Evolutionary conservation across 139 green algal species (phyloP), one percentile per base, ranked within the genome.

Genomic region (Micromonas commoda): DNA sequence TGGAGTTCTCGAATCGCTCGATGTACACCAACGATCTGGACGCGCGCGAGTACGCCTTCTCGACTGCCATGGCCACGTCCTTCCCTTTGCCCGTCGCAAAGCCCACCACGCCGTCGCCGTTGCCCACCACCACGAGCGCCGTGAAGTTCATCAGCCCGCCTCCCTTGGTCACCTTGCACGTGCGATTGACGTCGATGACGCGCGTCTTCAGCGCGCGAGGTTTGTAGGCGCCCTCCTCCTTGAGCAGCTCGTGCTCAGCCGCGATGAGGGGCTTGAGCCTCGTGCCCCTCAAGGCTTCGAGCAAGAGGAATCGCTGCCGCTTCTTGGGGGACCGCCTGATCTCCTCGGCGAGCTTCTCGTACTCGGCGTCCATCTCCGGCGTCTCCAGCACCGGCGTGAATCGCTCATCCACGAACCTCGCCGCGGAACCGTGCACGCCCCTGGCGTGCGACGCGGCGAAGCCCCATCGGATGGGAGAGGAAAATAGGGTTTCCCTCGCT

Each of bases 111-210:
- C 83, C 83, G 2, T 86, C 35, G 29, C 61, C 68, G 82, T 87
- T 87, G 2, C 83, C 83, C 19, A 86, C 83, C 57, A 87, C 82
- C 13, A 87, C 77, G 24, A 87, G 52, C 31, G 83, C 83, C 2
- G 82, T 84, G 28, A 83, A 87, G 34, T 79, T 80, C 60, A 81
- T 73, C 38, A 86, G n/a, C 13, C 65, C 73, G 24, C 83, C 83
- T 4, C 76, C 83, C 73, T 87, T 87, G 21, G 82, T 87, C 37
- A 85, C 80, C 52, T 87, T 87, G 32, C 26, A 67, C 35, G 82
- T 87, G 23, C 82, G 74, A 66, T 84, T 87, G 34, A 87, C 69
- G 68, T 84, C 81, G 29, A 87, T 72, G 16, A 87, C 67, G 37
- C 5, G 31, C 34, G 3, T 61, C 68, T 38, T 75, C 21, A 75